phyloP scores from a whole-genome alignment of 371 early-diverging fungal genomes.

The Rhizoclosmatium hyalinum region DNA sequence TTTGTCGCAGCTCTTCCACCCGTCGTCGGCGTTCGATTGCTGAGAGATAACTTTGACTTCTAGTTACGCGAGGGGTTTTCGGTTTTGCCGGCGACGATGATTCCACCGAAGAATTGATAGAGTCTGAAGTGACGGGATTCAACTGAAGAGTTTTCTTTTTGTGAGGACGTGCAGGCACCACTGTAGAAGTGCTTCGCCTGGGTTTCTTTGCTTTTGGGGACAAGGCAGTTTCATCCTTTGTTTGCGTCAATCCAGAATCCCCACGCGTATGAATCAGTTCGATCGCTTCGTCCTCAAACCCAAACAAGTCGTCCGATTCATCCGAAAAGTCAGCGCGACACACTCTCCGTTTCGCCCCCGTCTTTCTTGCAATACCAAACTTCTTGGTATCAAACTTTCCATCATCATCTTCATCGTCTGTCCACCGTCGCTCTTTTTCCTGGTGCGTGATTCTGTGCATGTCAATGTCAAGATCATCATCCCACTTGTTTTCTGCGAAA shows the following conservation, averaged over 20 bases:
- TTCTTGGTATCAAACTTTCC: not conserved
- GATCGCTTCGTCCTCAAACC: not conserved
- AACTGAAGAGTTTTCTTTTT: too few species aligned
- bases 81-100: not conserved
- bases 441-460: not conserved
- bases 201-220: too few species aligned
- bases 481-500: not conserved
- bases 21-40: conserved; percentile 1
- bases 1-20: not conserved
- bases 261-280: not conserved
- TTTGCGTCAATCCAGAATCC: too few species aligned
- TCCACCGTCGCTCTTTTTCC: conserved; percentile 12
- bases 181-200: too few species aligned
- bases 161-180: too few species aligned
- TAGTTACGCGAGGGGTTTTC: not conserved
- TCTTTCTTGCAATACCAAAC: not conserved
- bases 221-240: too few species aligned
- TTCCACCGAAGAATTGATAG: too few species aligned
- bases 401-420: conserved; percentile 15
- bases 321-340: conserved; percentile 5
- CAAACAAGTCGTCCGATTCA: not conserved
- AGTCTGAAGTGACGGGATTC: too few species aligned
- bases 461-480: not conserved
- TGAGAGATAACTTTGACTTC: not conserved
- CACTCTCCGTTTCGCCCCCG: not conserved